Conservation (phyloP, 192 early-diverging fungal species). For the Coemansia sp. region DNA sequence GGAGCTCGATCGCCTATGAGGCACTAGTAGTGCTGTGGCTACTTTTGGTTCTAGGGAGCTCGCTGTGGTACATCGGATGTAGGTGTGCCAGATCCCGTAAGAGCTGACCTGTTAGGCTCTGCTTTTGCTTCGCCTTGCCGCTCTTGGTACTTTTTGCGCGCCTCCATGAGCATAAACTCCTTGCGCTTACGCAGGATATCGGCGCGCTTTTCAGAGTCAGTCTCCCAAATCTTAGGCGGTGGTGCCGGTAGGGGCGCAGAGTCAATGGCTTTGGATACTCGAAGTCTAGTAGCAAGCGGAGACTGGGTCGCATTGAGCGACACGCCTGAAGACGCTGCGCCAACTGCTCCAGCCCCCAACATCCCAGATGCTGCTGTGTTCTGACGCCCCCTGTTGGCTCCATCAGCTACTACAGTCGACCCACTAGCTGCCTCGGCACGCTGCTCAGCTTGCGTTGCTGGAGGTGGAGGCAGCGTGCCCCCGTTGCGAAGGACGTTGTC, state of each 20-base stretch:
- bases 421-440: constrained; percentile 15
- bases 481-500: constrained; percentile 78
- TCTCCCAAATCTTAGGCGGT: constrained; percentile 52
- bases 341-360: background rate
- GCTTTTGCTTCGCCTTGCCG: constrained; percentile 17
- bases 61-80: background rate
- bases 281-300: constrained; percentile 43
- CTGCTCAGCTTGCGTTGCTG: constrained; percentile 30
- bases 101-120: background rate
- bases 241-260: constrained; percentile 24
- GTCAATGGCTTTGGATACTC: constrained; percentile 28
- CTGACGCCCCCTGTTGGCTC: constrained; percentile 9
- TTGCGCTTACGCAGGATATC: constrained; percentile 46
- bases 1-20: background rate
- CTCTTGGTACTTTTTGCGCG: constrained; percentile 49
- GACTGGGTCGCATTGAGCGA: constrained; percentile 41
- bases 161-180: constrained; percentile 56
- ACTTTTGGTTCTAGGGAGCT: background rate
- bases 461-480: constrained; percentile 45
- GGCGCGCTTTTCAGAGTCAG: constrained; percentile 38
- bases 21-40: background rate
- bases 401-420: background rate
- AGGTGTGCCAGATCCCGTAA: background rate
- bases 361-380: background rate
- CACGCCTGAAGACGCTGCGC: constrained; percentile 24